phyloP scores from a whole-genome alignment of 2,329 filamentous ascomycete genomes.

The Exserohilum turcica region DNA sequence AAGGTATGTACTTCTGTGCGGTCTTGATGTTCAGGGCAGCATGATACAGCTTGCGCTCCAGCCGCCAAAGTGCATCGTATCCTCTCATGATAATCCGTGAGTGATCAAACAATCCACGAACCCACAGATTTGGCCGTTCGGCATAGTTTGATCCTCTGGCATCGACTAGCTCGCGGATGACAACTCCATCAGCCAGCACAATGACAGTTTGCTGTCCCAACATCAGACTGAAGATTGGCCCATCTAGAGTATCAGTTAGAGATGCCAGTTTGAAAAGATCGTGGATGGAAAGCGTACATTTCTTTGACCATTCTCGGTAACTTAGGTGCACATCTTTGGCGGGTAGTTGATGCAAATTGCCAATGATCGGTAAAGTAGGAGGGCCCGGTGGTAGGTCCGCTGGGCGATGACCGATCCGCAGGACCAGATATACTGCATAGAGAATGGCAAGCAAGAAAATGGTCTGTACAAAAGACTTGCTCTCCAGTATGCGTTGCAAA shows the following conservation, averaged over 20 bases:
- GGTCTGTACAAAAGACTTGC: no score
- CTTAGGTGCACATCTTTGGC: slow-evolving; percentile 41
- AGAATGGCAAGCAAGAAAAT: not conserved
- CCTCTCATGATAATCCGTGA: not conserved
- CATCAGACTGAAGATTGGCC: slow-evolving; percentile 1
- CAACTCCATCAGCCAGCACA: not conserved
- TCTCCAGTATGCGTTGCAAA: no score
- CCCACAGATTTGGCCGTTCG: not conserved
- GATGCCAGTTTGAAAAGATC: not conserved
- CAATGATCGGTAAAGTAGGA: slow-evolving; percentile 55
- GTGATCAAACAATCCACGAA: not conserved
- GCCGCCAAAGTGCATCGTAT: not conserved
- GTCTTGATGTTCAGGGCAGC: slow-evolving; percentile 6
- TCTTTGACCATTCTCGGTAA: slow-evolving; percentile 56
- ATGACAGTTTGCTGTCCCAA: slow-evolving; percentile 1
- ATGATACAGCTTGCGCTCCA: slow-evolving; percentile 11
- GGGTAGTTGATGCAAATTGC: slow-evolving; percentile 58
- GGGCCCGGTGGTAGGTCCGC: slow-evolving; percentile 43
- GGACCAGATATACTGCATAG: not conserved
- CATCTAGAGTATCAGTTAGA: not conserved
- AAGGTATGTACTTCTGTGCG: slow-evolving; percentile 9
- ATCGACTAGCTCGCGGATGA: not conserved
- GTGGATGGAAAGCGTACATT: not conserved
- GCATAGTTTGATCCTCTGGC: not conserved
- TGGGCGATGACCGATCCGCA: not conserved